phyloP scores from a whole-genome alignment of 306 rosid genomes.

The Pyrus betulifolia region DNA sequence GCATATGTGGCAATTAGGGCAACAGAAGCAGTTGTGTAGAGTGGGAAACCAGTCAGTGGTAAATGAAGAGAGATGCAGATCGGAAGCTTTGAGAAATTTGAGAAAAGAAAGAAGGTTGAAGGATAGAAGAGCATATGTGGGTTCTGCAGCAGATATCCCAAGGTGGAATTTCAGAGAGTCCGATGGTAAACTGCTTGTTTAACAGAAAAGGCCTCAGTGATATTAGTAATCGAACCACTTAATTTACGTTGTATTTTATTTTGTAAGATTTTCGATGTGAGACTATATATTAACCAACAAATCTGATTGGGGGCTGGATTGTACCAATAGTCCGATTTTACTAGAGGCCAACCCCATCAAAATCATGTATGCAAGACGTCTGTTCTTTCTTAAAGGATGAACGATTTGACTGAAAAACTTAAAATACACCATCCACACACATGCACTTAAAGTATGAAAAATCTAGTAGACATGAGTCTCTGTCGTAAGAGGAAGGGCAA shows the following conservation, averaged over 20 bases:
- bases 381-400: too few relatives aligned
- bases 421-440: neutral
- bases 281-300: neutral
- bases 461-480: neutral
- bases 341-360: neutral
- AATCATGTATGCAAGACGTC: neutral
- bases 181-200: conserved; percentile 34
- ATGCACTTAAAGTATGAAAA: neutral
- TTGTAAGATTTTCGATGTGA: neutral
- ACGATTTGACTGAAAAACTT: neutral
- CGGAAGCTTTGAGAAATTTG: conserved; percentile 25
- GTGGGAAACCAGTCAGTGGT: conserved; percentile 27
- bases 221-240: neutral
- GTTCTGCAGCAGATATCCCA: conserved; percentile 49
- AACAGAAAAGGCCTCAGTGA: neutral
- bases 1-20: conserved; percentile 22
- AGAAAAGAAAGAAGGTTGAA: conserved; percentile 23
- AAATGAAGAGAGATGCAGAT: conserved; percentile 28
- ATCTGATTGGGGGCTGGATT: too few relatives aligned
- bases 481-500: neutral
- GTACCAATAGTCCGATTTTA: too few relatives aligned
- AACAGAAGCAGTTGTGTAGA: conserved; percentile 23
- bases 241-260: neutral
- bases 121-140: conserved; percentile 40
- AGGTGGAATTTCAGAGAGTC: conserved; percentile 39